Base-by-base conservation (phyloP, 495 filamentous ascomycete genomes). In the Neurospora africana region DNA sequence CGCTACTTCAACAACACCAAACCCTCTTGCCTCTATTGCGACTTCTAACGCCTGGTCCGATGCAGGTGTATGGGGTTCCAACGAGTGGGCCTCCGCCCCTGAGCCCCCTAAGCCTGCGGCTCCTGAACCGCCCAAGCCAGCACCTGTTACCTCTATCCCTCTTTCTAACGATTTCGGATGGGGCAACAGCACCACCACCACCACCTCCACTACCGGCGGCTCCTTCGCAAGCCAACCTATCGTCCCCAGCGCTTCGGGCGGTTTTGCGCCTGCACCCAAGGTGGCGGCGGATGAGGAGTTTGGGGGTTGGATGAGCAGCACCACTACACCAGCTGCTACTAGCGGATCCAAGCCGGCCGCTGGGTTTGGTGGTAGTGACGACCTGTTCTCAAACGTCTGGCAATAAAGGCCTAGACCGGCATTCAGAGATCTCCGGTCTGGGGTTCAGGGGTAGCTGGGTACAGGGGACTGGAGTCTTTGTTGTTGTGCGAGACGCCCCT, bases 361-460 rank as follows among this genome's bases (percentile, higher is more conserved):
- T 1, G 91, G 90, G 71, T 91, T 92, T 81, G 89, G 88, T 4
- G 88, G 85, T 15, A 84, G 84, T 70, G 94, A 97, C 75, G 94
- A 97, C 83, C 81, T 97, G 77, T 97, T 97, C 80, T 94, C 91
- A 47, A 97, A 97, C 82, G 94, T 97, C 72, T 97, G 94, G 94
- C 86, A 92, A 81, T 96, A 82, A 81, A 30, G 40, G 44, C 4
- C 13, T 35, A 21, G 4, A 33, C 10, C 39, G 23, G 36, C 36
- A 36, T 65, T 69, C 69, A 33, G n/a, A 61, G n/a, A 1, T 69
- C 21, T 35, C 19, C 4, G 17, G 15, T 33, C 27, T 65, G 27
- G 53, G 53, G 53, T 33, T 65, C 27, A 65, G 53, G 27, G 27
- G 27, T 65, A 65, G 19, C 53, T 27, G 27, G 15, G 23, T 33